phyloP scores from a whole-genome alignment of 2,329 filamentous ascomycete species.

The Fusarium sp. region DNA sequence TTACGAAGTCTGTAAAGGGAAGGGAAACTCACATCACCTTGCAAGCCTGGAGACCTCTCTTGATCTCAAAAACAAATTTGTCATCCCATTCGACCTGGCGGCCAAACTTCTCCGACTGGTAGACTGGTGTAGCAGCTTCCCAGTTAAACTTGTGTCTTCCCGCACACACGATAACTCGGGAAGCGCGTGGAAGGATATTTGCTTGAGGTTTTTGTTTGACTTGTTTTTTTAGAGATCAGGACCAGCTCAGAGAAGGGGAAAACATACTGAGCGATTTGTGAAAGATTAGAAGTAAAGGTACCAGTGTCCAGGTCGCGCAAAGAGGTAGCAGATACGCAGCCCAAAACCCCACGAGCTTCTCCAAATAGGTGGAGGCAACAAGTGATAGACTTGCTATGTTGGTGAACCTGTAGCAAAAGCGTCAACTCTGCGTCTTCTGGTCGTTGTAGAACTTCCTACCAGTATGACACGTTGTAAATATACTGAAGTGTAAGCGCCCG shows the following conservation, averaged over 20 bases:
- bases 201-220: background rate
- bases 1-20: accelerated
- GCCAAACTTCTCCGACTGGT: background rate
- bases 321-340: background rate
- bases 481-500: background rate
- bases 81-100: background rate
- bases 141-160: background rate
- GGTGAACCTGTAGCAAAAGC: background rate
- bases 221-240: background rate
- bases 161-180: background rate
- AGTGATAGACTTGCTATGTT: background rate
- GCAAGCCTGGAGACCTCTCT: background rate
- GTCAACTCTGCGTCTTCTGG: background rate
- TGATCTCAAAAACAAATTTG: background rate
- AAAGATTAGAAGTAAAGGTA: background rate
- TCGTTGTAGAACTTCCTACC: background rate
- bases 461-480: background rate
- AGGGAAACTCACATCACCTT: background rate
- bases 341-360: background rate
- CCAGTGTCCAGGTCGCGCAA: background rate
- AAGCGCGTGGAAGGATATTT: background rate
- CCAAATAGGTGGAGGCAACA: background rate
- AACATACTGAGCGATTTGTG: background rate
- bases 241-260: background rate
- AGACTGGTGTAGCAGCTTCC: background rate